Conservation (phyloP, 176 grass and related monocot genomes). For the Avena atlantica region DNA sequence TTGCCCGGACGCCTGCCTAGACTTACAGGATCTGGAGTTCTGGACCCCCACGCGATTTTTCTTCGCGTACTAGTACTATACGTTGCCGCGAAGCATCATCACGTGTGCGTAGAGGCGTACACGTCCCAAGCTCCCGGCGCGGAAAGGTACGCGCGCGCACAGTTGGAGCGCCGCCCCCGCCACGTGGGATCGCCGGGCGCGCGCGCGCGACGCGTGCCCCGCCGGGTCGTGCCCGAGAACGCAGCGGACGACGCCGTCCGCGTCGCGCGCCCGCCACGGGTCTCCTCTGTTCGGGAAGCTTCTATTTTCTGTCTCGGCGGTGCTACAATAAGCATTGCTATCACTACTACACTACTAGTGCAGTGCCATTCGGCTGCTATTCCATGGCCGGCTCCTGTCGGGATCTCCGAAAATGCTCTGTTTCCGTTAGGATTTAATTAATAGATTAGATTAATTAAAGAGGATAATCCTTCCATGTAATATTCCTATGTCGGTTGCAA, state of each 20-base stretch:
- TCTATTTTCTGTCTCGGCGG: not conserved
- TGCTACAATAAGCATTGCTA: not conserved
- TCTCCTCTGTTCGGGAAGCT: not conserved
- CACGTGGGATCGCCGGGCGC: not conserved
- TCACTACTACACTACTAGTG: not conserved
- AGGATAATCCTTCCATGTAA: too few relatives aligned
- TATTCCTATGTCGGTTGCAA: too few relatives aligned
- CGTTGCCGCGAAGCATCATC: not conserved
- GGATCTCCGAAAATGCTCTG: not conserved
- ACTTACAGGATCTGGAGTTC: not conserved
- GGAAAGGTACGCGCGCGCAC: not conserved
- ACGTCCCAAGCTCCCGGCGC: conserved; percentile 36
- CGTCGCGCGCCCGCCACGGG: not conserved
- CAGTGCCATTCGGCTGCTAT: too few relatives aligned
- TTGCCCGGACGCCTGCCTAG: too few relatives aligned
- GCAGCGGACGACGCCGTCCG: conserved; percentile 4
- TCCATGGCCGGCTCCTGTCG: not conserved
- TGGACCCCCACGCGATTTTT: not conserved
- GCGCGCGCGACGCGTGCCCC: conserved; percentile 25
- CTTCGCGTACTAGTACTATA: not conserved
- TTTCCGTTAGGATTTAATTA: too few relatives aligned
- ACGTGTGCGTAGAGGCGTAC: not conserved
- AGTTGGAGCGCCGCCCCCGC: not conserved
- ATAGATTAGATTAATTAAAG: too few relatives aligned
- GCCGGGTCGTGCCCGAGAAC: not conserved